Conservation (phyloP, 176 grass and related monocot species). For the Cenchrus americanus region DNA sequence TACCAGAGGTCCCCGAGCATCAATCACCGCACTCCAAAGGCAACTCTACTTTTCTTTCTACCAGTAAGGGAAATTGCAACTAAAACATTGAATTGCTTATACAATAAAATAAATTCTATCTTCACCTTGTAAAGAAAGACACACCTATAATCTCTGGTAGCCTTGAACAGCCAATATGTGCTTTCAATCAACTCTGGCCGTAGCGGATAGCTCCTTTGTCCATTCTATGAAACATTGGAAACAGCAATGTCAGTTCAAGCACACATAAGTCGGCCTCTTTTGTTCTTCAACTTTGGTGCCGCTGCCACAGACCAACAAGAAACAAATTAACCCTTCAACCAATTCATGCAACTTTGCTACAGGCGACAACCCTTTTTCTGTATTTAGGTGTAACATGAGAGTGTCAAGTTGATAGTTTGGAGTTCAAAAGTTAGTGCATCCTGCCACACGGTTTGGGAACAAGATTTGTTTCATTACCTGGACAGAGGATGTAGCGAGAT, state of each 20-base stretch:
- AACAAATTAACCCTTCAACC: constrained; percentile 10
- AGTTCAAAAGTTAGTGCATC: constrained; percentile 22
- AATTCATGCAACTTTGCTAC: not conserved
- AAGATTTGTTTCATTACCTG: constrained; percentile 59
- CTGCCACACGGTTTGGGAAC: constrained; percentile 1
- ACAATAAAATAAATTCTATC: constrained; percentile 14
- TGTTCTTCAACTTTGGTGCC: constrained; percentile 12
- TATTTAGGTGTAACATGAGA: constrained; percentile 11
- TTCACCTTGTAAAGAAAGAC: constrained; percentile 56
- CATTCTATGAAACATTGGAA: constrained; percentile 57
- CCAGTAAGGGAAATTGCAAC: not conserved
- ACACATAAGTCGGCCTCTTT: constrained; percentile 16
- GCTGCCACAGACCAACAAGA: not conserved
- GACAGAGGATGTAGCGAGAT: constrained; percentile 83
- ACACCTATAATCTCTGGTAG: constrained; percentile 96
- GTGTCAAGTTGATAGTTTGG: not conserved
- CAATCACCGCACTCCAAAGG: not conserved
- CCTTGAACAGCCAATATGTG: constrained; percentile 97
- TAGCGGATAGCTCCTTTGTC: constrained; percentile 90
- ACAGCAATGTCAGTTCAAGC: constrained; percentile 14
- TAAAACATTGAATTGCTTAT: constrained; percentile 7
- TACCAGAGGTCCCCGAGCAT: not conserved
- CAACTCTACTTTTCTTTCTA: constrained; percentile 6
- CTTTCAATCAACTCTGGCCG: constrained; percentile 98
- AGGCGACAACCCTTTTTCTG: not conserved